phyloP scores from a whole-genome alignment of 2,329 filamentous ascomycete species.

The Colletotrichum simmondsii region DNA sequence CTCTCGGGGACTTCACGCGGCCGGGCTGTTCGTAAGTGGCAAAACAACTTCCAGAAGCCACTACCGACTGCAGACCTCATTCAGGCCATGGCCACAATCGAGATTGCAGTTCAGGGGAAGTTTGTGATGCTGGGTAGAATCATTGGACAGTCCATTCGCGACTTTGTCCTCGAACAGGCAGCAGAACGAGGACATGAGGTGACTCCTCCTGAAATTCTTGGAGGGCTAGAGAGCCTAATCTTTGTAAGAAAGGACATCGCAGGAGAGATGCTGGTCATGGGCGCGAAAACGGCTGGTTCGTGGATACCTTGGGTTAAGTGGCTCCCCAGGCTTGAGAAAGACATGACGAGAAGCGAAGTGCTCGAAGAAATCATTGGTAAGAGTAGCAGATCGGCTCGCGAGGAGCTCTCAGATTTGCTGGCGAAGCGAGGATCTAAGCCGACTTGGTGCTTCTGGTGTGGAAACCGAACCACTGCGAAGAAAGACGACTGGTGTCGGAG shows the following conservation, averaged over 20 bases:
- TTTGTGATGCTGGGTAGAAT: conserved; percentile 27
- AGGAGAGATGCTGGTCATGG: conserved; percentile 24
- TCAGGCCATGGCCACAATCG: conserved; percentile 13
- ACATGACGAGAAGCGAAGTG: conserved; percentile 19
- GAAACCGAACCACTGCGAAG: conserved; percentile 1
- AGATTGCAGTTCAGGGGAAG: conserved; percentile 4
- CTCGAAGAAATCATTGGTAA: conserved; percentile 9
- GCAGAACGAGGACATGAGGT: background rate
- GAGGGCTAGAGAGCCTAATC: conserved; percentile 20
- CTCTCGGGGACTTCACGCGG: background rate
- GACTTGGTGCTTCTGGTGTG: conserved; percentile 33
- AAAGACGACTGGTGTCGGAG: conserved; percentile 24
- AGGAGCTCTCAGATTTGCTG: conserved; percentile 9
- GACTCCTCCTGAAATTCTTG: conserved; percentile 1
- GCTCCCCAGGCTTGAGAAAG: conserved; percentile 31
- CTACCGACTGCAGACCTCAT: conserved; percentile 23
- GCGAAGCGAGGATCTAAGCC: conserved; percentile 2
- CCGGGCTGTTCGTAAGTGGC: conserved; percentile 22
- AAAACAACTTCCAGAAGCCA: conserved; percentile 8
- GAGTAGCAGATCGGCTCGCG: conserved; percentile 3
- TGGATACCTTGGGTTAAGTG: conserved; percentile 35
- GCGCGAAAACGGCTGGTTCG: conserved; percentile 13
- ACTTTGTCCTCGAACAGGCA: conserved; percentile 13
- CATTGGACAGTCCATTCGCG: conserved; percentile 10
- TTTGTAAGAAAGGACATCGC: conserved; percentile 32